Evolutionary conservation across 768 basidiomycete genomes (phyloP), one percentile per base, ranked within the genome.

Genomic region (Hortiboletus campestris): DNA sequence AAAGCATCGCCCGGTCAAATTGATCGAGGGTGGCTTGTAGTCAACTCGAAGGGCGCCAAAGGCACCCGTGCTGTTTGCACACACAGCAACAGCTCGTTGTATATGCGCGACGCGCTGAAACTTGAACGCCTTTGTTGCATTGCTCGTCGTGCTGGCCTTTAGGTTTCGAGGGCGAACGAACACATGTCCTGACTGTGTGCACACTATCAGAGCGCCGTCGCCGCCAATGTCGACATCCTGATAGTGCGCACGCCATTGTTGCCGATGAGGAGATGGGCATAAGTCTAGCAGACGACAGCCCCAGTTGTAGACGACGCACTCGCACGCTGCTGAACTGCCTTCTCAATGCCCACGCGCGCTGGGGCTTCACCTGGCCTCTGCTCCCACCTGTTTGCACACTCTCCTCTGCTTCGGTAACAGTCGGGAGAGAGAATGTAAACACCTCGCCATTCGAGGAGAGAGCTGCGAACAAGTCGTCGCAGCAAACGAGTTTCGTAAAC

Each of bases 101-200:
- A 97, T 74, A 61, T 84, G 84, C 0, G 89, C 85, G 1, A 97
- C 75, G 13, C 88, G 84, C 56, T 86, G 83, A 67, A 94, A 96
- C 73, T 88, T 94, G 76, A 82, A 81, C 1, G 81, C 67, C 66
- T 87, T 88, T 6, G 54, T 59, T 40, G 58, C 70, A 43, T 41
- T 59, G 25, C 63, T 64, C 49, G 56, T 69, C 67, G 51, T 49
- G 20, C 44, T 53, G 6, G 52, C 59, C 60, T 65, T 72, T 51
- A 58, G 57, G 55, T 74, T 83, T 28, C 92, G 82, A 19, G 84
- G 79, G 22, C 94, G 88, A 22, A 95, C 80, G 66, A 89, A 98
- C 32, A 96, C 94, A 63, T 98, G 94, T 0, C 96, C 96, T 5
- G 96, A 95, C 58, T 89, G 85, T 2, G 96, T 98, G 73, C 92